Conservation (phyloP, 495 filamentous ascomycete genomes). For the Aspergillus ellipticus region DNA sequence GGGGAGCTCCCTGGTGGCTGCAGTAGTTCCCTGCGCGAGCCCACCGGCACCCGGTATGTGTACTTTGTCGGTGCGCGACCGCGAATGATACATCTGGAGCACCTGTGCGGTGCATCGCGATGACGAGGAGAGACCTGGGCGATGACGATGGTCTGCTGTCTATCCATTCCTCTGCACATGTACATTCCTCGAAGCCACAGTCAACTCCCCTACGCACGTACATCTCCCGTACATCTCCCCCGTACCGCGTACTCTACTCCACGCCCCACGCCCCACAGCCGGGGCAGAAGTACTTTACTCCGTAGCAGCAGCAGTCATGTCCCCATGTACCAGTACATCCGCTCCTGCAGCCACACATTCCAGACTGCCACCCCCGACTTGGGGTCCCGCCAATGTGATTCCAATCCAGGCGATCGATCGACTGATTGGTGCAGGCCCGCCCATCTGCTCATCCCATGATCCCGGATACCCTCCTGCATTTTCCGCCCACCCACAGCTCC, state of each 20-base stretch:
- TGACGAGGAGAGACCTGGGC: neutral
- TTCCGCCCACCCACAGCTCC: slow-evolving; percentile 2
- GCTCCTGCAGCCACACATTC: slow-evolving; percentile 2
- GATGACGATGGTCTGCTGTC: neutral
- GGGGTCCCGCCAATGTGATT: neutral
- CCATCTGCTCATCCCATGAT: slow-evolving; percentile 8
- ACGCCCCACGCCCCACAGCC: too few relatives aligned
- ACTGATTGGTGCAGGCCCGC: slow-evolving; percentile 5
- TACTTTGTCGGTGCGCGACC: too few relatives aligned
- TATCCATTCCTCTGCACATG: slow-evolving; percentile 6
- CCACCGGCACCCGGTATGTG: neutral
- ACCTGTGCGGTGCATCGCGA: neutral
- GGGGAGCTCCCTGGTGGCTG: neutral
- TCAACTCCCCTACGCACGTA: neutral
- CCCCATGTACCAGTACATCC: too few relatives aligned
- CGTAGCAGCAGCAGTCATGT: too few relatives aligned
- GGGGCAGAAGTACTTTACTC: too few relatives aligned
- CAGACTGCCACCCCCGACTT: neutral
- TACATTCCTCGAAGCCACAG: neutral
- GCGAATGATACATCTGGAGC: neutral
- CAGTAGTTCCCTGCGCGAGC: neutral
- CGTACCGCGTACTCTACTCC: too few relatives aligned
- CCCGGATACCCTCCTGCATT: slow-evolving; percentile 14
- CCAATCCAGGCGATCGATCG: neutral
- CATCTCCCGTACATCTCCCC: too few relatives aligned